Base-by-base conservation (phyloP, 208 protist species). In the Crithidia bombi region DNA sequence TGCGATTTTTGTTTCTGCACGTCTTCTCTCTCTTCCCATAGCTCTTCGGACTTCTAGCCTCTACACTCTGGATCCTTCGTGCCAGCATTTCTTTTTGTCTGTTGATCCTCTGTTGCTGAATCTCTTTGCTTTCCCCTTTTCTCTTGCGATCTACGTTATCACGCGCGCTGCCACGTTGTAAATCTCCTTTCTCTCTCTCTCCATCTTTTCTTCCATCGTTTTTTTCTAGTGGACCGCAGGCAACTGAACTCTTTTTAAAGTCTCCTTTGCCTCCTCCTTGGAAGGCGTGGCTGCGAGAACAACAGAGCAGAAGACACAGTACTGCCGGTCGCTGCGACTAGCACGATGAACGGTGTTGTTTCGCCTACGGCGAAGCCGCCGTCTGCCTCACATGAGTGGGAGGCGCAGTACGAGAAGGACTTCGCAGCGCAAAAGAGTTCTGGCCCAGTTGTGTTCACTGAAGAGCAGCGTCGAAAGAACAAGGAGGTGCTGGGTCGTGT, bases 391-490 rank as follows among this genome's bases (percentile, higher is more conserved):
- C 14, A 30, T 38, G 47, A 35, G 32, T 84, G 79, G 76, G 70
- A 88, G 43, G 51, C 52, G 23, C 49, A 79, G 52, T 95, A 93
- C 46, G 62, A 79, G 36, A 19, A 33, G 21, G 81, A 87, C 59
- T 73, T 82, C 14, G 64, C 47, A 0, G 63, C 35, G 10, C 82
- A 89, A 54, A 65, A 51, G 23, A 44, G 19, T 54, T 90, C 80
- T n/a, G 85, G 86, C 19, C 64, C 74, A 7, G 14, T 82, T 25
- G 55, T 69, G 15, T 78, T 95, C 15, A 81, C 72, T 0, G 68
- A 81, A 23, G 76, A 85, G 49, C 73, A 91, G 44, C 75, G 77
- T n/a, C 43, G 58, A 17, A 92, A 90, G 70, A 95, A 95, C 49
- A 65, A 78, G 10, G 52, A 91, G 47, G 68, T 92, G 23, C 54